Percentiles rank a stretch among this genome's conserved stretches.
Evolutionary conservation across 257 asterid genomes (phyloP).

Genomic region (Nicotiana sylvestris): DNA sequence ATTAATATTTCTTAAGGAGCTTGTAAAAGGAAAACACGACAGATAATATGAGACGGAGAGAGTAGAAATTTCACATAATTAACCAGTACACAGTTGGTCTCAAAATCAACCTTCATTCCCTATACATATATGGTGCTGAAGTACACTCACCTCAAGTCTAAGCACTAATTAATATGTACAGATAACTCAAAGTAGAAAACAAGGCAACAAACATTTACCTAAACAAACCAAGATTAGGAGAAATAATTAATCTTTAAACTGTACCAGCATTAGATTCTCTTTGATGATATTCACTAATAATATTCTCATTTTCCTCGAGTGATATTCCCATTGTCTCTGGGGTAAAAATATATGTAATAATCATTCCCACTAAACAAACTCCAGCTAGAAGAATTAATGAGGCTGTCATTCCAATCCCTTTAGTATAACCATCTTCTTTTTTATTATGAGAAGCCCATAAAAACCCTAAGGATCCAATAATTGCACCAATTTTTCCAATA

Average conservation of each 20-base stretch:
- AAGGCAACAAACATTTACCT: background rate
- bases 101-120: background rate
- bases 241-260: background rate
- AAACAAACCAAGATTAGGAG: background rate
- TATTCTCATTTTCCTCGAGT: constrained; percentile 48
- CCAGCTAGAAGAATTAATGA: constrained; percentile 39
- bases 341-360: constrained; percentile 33
- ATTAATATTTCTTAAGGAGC: too few relatives aligned
- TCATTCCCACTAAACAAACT: constrained; percentile 32
- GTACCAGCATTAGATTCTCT: background rate
- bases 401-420: constrained; percentile 36
- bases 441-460: constrained; percentile 32
- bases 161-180: background rate
- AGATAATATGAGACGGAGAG: too few relatives aligned
- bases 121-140: background rate
- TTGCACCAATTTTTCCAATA: constrained; percentile 41
- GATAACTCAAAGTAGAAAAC: background rate
- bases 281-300: constrained; percentile 2
- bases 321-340: constrained; percentile 51
- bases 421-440: constrained; percentile 7
- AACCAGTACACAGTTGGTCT: background rate
- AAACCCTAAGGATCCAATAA: constrained; percentile 42
- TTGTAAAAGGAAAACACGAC: too few relatives aligned
- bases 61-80: too few relatives aligned
- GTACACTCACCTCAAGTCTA: background rate